Evolutionary conservation across 768 basidiomycete genomes (phyloP), one percentile per base, ranked within the genome.

Genomic region (Mycena filopes): DNA sequence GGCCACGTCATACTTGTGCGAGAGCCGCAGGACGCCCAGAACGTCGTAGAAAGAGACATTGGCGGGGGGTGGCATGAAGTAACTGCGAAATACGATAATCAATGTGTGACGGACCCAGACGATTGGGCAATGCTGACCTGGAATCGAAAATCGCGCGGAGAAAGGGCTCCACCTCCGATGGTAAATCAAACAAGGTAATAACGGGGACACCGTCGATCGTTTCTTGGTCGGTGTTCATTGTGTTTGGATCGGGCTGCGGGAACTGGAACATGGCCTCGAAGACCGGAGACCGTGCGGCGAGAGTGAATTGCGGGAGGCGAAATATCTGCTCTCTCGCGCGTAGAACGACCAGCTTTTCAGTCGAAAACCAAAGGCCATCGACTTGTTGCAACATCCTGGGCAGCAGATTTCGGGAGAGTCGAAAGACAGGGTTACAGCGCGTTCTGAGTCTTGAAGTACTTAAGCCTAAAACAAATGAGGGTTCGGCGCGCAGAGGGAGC

Each of bases 111-210:
- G 31, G 13, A 4, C 2, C 8, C n/a, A n/a, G n/a, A n/a, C n/a
- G n/a, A n/a, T n/a, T n/a, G 6, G 9, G 5, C 5, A 4, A n/a
- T n/a, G 18, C 55, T 4, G 20, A 47, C 45, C 23, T 48, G 1
- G 56, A 40, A 40, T 57, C 56, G 16, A 57, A 57, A 36, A 57
- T 57, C 15, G 56, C 56, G 21, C 56, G 21, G 6, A 57, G 36
- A 16, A 57, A 57, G 2, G 31, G 16, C n/a, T 40, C 56, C 1
- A 48, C 46, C 20, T 47, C 56, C 8, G 29, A 9, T 4, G 56
- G 31, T 2, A 4, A 4, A 26, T 57, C 45, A 15, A 38, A 33
- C 1, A 57, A 28, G 16, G 0, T 6, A 16, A 57, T 21, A 5
- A 48, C 29, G 9, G 56, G 56, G n/a, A 8, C 36, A 38, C 56